Evolutionary conservation across 2,329 filamentous ascomycete species (phyloP), one percentile per base, ranked within the genome.

Genomic region (Fusarium sp.): DNA sequence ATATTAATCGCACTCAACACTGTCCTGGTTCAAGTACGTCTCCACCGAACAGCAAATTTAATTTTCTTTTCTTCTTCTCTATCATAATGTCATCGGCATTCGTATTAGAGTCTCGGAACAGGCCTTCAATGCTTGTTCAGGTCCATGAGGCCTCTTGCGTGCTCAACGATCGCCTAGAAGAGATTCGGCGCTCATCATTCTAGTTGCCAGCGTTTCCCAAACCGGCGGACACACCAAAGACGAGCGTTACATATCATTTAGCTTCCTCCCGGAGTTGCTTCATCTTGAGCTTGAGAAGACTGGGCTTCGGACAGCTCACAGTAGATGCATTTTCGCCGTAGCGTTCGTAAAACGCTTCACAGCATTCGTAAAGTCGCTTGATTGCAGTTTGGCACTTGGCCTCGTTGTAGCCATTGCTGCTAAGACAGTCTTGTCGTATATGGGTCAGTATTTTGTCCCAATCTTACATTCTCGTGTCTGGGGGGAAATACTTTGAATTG

Each of bases 81-180:
- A 86, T 83, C 86, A 84, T 87, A 96, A 94, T 94, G 91, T 94
- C 90, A 90, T 87, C 82, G 91, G 92, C 94, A 92, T 93, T 92
- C 90, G 93, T 94, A 93, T 96, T 98, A 98, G 96, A 99, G 96
- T 99, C 96, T 97, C 96, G 95, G 93, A 93, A 91, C 91, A 93
- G 91, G 93, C 90, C 84, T 82, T 95, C 94, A 94, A 89, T 98
- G 90, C 93, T 94, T 95, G 91, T 93, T 94, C 93, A 97, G 94
- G 90, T 89, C 91, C 88, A 84, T 83, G 87, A 85, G 89, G 92
- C 89, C 93, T 95, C 93, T 87, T 87, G 94, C 95, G 96, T 94
- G 96, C 96, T 99, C 95, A 90, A 95, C 92, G 94, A 95, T 93
- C 88, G 93, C 93, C 96, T 93, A 94, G 97, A 94, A 93, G 82